phyloP scores from a whole-genome alignment of 306 rosid genomes.

The Geum urbanum region DNA sequence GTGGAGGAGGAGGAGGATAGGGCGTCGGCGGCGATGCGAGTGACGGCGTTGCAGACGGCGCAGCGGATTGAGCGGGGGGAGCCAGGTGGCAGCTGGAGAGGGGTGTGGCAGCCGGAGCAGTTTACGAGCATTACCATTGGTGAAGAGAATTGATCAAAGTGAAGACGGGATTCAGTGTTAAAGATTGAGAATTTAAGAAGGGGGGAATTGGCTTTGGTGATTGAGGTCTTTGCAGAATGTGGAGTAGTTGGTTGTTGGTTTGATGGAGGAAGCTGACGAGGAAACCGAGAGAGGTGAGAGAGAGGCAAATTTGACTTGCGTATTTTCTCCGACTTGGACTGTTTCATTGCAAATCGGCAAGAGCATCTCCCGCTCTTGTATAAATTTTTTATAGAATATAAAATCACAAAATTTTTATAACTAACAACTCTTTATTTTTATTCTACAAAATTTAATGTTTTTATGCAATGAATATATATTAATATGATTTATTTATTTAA shows the following conservation, averaged over 20 bases:
- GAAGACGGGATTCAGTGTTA: background rate
- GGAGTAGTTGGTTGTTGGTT: background rate
- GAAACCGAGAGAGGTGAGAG: background rate
- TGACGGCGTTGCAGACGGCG: slow-evolving; percentile 37
- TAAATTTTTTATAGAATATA: no score
- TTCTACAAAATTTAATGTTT: no score
- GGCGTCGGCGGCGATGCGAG: slow-evolving; percentile 22
- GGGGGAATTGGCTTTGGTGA: background rate
- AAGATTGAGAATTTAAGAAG: background rate
- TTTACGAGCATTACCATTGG: slow-evolving; percentile 29
- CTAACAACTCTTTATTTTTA: no score
- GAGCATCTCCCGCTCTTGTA: no score
- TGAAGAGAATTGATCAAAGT: background rate
- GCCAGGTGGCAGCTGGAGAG: slow-evolving; percentile 40
- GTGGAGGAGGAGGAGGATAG: background rate
- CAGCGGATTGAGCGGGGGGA: slow-evolving; percentile 34
- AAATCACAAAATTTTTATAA: no score
- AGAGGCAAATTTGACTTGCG: background rate
- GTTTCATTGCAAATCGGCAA: background rate
- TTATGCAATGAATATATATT: no score
- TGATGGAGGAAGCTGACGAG: slow-evolving; percentile 11
- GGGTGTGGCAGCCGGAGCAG: slow-evolving; percentile 40
- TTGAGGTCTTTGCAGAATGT: slow-evolving; percentile 1
- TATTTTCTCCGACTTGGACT: background rate
- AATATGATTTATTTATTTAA: no score